Percentiles rank a stretch among this genome's conserved stretches.
Evolutionary conservation across 768 basidiomycete genomes (phyloP).

Genomic region (Hericium rajendrae): DNA sequence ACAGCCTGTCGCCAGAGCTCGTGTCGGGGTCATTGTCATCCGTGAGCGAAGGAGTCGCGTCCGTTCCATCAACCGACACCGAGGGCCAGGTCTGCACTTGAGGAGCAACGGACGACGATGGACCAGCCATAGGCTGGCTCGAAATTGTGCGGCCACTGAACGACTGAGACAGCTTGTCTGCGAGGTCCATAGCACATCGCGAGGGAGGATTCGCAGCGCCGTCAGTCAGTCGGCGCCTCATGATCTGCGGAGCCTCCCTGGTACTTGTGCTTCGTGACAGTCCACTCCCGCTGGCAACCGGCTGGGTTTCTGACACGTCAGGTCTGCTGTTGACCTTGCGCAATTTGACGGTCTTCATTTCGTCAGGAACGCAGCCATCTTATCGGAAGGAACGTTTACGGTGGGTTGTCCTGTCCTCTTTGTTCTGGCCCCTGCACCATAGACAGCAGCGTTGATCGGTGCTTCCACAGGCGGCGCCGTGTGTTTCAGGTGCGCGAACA

Average conservation of each 20-base stretch:
- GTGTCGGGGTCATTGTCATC: slow-evolving; percentile 3
- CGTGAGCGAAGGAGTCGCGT: slow-evolving; percentile 13
- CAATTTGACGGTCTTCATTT: slow-evolving; percentile 68
- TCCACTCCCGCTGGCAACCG: no score
- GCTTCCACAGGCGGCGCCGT: slow-evolving; percentile 50
- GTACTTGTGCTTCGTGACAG: neutral
- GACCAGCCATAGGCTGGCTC: neutral
- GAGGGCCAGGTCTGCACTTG: slow-evolving; percentile 8
- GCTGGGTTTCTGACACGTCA: slow-evolving; percentile 8
- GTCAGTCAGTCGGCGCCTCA: neutral
- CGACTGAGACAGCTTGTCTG: neutral
- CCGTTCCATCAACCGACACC: slow-evolving; percentile 12
- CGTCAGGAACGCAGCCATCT: slow-evolving; percentile 73
- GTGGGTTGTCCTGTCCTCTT: slow-evolving; percentile 51
- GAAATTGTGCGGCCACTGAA: neutral
- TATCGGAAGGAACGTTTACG: slow-evolving; percentile 66
- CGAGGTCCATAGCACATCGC: neutral
- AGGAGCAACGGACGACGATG: slow-evolving; percentile 1
- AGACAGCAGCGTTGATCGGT: slow-evolving; percentile 43
- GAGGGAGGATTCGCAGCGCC: neutral
- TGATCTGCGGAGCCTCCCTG: neutral
- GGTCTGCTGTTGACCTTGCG: slow-evolving; percentile 40
- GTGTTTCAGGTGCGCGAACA: slow-evolving; percentile 53
- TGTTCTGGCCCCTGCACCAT: slow-evolving; percentile 20
- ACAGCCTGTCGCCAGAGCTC: slow-evolving; percentile 6